Evolutionary conservation across 805 yeast genomes (phyloP).

Genomic region (Metschnikowia hibisci): DNA sequence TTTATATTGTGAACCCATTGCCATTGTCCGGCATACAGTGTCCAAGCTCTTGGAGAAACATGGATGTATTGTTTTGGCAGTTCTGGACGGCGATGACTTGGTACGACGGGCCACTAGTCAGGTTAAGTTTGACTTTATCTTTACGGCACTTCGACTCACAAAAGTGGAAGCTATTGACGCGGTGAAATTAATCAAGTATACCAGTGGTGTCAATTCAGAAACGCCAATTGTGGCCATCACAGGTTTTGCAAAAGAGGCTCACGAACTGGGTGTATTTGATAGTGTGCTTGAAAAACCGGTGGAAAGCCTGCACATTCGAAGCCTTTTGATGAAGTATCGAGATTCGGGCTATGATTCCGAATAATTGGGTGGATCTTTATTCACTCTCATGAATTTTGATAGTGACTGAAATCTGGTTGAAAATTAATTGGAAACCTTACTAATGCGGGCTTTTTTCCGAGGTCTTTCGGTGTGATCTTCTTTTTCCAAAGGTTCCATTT

Average conservation of each 20-base stretch:
- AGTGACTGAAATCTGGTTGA: background rate
- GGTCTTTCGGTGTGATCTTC: no score
- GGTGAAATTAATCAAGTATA: conserved; percentile 67
- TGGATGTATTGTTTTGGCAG: conserved; percentile 79
- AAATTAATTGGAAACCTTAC: background rate
- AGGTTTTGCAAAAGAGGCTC: conserved; percentile 66
- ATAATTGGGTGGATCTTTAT: background rate
- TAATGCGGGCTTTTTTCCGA: no score
- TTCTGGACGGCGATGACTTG: conserved; percentile 77
- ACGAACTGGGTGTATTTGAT: conserved; percentile 51
- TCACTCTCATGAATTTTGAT: background rate
- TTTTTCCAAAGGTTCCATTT: no score
- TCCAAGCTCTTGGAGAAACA: conserved; percentile 58
- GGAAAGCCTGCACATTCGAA: conserved; percentile 16
- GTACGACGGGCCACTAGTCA: conserved; percentile 78
- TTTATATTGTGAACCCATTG: conserved; percentile 81
- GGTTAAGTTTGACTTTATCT: conserved; percentile 77
- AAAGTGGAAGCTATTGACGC: conserved; percentile 72
- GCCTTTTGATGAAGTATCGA: conserved; percentile 11
- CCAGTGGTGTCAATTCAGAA: conserved; percentile 69
- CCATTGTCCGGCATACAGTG: conserved; percentile 69
- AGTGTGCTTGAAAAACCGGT: conserved; percentile 73
- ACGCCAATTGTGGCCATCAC: conserved; percentile 79
- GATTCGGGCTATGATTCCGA: background rate
- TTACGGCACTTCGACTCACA: conserved; percentile 68